Evolutionary conservation across 78 protist genomes (phyloP).

Genomic region (Cavenderia fasciculata): DNA sequence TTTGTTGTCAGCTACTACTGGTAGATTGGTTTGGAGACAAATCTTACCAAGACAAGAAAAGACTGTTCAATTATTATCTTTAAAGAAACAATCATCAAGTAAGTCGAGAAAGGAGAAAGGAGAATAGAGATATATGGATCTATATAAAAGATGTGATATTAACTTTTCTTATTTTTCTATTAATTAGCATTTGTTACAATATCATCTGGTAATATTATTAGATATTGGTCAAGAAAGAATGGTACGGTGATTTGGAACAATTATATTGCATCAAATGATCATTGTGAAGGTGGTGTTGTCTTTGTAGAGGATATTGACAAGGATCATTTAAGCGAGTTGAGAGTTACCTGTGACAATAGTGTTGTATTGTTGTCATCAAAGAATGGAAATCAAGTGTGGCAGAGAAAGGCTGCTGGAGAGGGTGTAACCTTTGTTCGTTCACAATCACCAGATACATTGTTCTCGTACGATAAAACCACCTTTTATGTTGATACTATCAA

Average conservation of each 20-base stretch:
- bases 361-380: constrained; percentile 3
- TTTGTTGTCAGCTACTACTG: constrained; percentile 1
- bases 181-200: constrained; percentile 24
- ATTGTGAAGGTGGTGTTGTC: not conserved
- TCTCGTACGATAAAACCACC: not conserved
- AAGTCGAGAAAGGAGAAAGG: not conserved
- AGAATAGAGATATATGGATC: not conserved
- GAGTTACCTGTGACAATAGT: not conserved
- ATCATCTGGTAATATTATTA: constrained; percentile 25
- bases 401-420: not conserved
- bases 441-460: not conserved
- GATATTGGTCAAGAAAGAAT: constrained; percentile 38
- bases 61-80: constrained; percentile 15
- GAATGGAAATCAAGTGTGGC: not conserved
- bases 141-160: not conserved
- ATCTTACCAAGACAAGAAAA: constrained; percentile 56
- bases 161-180: not conserved
- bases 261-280: not conserved
- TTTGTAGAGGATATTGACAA: not conserved
- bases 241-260: constrained; percentile 17
- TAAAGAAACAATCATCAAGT: not conserved
- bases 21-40: constrained; percentile 57
- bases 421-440: not conserved
- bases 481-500: not conserved
- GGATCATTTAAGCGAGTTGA: not conserved